Base-by-base conservation (phyloP, 371 early-diverging fungal species). In the Synchytrium microbalum region DNA sequence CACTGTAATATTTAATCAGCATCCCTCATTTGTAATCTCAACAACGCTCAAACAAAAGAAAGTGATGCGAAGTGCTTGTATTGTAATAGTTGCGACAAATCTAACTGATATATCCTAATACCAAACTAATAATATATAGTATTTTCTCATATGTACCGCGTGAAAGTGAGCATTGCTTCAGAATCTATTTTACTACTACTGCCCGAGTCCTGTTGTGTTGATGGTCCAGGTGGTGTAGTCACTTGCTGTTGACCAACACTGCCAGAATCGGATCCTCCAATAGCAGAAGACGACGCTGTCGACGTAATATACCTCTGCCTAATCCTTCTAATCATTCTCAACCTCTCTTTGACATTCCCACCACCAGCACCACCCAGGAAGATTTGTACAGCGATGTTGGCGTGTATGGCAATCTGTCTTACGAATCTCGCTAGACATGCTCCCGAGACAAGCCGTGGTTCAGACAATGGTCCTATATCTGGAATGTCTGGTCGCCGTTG, bases 311-410 rank as follows among this genome's bases (percentile, higher is more conserved):
- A 38, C 46, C 19, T 38, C 61, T 86, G 86, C 52, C 80, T 82
- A 58, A 93, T 77, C 51, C 88, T 84, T 69, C 88, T 88, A 72
- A 96, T 91, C 66, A 91, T 91, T 51, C 89, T 82, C 68, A 95
- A 70, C 31, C 96, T 81, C 66, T 92, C 91, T 59, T 84, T 78
- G 85, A 91, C 90, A 64, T 91, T 91, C 33, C 92, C 88, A 13
- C 67, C 65, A 27, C 60, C 57, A 46, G 57, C 69, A 33, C 59
- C 61, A n/a, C 71, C 70, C 32, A 58, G 63, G 59, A 86, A 92
- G 14, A 93, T 88, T 66, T 95, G 91, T 26, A 95, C 89, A 72
- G 92, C 88, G 59, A 93, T 87, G 62, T 92, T 92, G 60, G 90
- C 89, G 74, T 95, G 92, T 24, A 94, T 77, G 0, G 94, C 91